Evolutionary conservation across 768 basidiomycete genomes (phyloP).

Genomic region (Leccinum pellstonianum): DNA sequence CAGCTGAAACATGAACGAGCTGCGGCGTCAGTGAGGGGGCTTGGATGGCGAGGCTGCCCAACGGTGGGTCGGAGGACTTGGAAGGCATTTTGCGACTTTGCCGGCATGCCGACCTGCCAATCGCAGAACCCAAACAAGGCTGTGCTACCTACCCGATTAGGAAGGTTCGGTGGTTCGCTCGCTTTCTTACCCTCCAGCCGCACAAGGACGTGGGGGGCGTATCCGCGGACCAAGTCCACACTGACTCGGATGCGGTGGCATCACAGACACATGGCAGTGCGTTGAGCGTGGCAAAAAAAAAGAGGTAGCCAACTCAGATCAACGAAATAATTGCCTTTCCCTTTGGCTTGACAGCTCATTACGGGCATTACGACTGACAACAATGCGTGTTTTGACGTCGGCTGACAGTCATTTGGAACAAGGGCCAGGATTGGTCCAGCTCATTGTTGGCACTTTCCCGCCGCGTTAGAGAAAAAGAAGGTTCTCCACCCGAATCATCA

Average conservation of each 20-base stretch:
- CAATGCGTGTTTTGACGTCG: slow-evolving; percentile 23
- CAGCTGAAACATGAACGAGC: slow-evolving; percentile 67
- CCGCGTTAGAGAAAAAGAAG: slow-evolving; percentile 7
- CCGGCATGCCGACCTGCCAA: slow-evolving; percentile 31
- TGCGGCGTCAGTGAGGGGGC: slow-evolving; percentile 58
- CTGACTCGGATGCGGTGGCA: background rate
- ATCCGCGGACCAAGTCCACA: background rate
- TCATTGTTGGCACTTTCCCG: slow-evolving; percentile 27
- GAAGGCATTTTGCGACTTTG: slow-evolving; percentile 38
- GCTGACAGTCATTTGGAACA: slow-evolving; percentile 16
- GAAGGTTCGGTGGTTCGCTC: slow-evolving; percentile 31
- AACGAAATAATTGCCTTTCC: background rate
- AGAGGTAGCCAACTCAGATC: background rate
- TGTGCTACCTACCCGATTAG: slow-evolving; percentile 22
- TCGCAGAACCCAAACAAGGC: slow-evolving; percentile 20
- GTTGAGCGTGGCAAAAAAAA: background rate
- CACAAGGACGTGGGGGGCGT: background rate
- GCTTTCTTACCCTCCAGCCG: background rate
- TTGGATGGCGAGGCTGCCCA: slow-evolving; percentile 71
- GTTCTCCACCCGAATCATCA: slow-evolving; percentile 6
- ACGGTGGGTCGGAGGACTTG: slow-evolving; percentile 40
- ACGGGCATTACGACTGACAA: slow-evolving; percentile 16
- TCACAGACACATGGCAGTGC: background rate
- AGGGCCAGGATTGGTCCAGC: slow-evolving; percentile 16
- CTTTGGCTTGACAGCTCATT: slow-evolving; percentile 24